Conservation (phyloP, 345 rosid species). For the Euphorbia lathyris region DNA sequence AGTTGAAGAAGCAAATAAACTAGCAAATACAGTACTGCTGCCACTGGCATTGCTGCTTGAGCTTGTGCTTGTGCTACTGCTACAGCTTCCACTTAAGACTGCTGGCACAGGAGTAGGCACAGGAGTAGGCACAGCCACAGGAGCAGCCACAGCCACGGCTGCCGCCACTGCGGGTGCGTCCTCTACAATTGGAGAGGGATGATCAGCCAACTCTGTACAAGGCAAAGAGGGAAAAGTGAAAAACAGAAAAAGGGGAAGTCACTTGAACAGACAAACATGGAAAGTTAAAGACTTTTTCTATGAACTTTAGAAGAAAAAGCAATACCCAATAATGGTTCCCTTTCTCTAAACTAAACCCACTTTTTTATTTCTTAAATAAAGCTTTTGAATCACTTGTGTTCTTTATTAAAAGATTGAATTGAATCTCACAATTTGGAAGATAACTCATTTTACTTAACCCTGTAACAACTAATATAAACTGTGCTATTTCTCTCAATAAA, state of each 20-base stretch:
- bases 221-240: background rate
- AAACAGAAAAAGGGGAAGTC: constrained; percentile 4
- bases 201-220: constrained; percentile 49
- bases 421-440: constrained; percentile 16
- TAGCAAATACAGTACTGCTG: constrained; percentile 51
- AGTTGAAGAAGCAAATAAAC: constrained; percentile 75
- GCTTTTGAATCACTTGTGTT: constrained; percentile 28
- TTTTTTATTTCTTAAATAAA: constrained; percentile 14
- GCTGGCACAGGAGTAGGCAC: background rate
- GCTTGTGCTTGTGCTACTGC: constrained; percentile 35
- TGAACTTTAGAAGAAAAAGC: constrained; percentile 27
- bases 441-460: background rate
- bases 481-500: constrained; percentile 6
- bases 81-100: constrained; percentile 48
- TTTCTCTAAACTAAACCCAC: constrained; percentile 32
- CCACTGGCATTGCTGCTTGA: constrained; percentile 50
- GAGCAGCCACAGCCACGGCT: constrained; percentile 40
- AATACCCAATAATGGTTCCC: constrained; percentile 28
- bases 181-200: constrained; percentile 39
- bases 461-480: background rate
- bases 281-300: constrained; percentile 27
- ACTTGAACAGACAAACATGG: constrained; percentile 13
- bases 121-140: constrained; percentile 33
- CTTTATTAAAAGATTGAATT: constrained; percentile 27
- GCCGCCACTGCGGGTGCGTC: constrained; percentile 26